Evolutionary conservation across 495 filamentous ascomycete genomes (phyloP).

Genomic region (Glutinoglossum americanum): DNA sequence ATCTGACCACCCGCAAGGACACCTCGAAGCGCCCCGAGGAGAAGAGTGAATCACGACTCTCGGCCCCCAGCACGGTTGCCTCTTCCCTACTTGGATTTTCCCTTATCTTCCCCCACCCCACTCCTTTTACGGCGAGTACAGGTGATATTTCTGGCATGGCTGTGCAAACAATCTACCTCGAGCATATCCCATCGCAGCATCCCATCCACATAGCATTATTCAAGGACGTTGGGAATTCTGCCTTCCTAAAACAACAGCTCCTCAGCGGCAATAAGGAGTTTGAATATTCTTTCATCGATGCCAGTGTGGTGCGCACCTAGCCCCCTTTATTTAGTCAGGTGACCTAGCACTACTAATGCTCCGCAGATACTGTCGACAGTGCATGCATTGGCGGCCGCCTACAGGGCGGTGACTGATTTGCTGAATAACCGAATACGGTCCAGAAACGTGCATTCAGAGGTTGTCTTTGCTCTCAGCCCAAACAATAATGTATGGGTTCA

Average conservation of each 20-base stretch:
- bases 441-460: slow-evolving; percentile 81
- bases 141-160: slow-evolving; percentile 5
- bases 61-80: background rate
- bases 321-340: background rate
- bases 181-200: slow-evolving; percentile 44
- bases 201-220: slow-evolving; percentile 54
- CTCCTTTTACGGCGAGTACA: background rate
- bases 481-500: slow-evolving; percentile 53
- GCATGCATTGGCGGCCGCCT: slow-evolving; percentile 58
- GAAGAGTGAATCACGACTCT: background rate
- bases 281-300: slow-evolving; percentile 88
- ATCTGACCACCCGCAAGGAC: background rate
- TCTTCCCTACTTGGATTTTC: too few species aligned
- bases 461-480: slow-evolving; percentile 59
- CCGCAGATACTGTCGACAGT: slow-evolving; percentile 38
- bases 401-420: slow-evolving; percentile 49
- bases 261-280: slow-evolving; percentile 59
- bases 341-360: slow-evolving; percentile 2
- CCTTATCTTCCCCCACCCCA: too few species aligned
- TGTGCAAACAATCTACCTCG: slow-evolving; percentile 35
- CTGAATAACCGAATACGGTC: slow-evolving; percentile 42
- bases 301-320: slow-evolving; percentile 31
- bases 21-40: background rate
- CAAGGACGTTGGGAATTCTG: slow-evolving; percentile 50
- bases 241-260: slow-evolving; percentile 59